phyloP scores from a whole-genome alignment of 768 basidiomycete genomes.

The Vararia minispora region DNA sequence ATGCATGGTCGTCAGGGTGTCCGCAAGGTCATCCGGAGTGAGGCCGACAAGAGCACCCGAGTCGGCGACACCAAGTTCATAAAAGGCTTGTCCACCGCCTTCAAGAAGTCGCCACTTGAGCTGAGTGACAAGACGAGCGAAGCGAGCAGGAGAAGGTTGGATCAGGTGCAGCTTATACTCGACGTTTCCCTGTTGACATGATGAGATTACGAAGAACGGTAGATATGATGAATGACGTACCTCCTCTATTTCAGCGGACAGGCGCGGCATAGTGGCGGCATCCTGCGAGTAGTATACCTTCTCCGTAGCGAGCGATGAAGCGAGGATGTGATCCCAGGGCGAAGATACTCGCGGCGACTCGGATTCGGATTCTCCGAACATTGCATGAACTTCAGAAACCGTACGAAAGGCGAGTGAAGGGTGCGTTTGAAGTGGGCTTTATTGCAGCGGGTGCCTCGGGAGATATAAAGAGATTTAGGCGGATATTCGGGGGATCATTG shows the following conservation, averaged over 20 bases:
- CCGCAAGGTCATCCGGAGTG: constrained; percentile 58
- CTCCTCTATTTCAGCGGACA: constrained; percentile 69
- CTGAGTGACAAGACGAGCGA: constrained; percentile 82
- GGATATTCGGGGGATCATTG: constrained; percentile 53
- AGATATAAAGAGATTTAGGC: constrained; percentile 11
- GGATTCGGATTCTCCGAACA: constrained; percentile 79
- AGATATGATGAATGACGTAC: constrained; percentile 19
- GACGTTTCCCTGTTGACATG: constrained; percentile 55
- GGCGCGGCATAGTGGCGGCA: constrained; percentile 37
- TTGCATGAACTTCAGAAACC: constrained; percentile 17
- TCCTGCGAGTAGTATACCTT: constrained; percentile 18
- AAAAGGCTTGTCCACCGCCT: constrained; percentile 44
- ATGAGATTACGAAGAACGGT: neutral
- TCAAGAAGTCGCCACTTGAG: constrained; percentile 81
- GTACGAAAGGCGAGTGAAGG: constrained; percentile 1
- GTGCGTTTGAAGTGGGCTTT: constrained; percentile 9
- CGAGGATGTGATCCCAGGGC: constrained; percentile 73
- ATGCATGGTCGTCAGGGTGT: constrained; percentile 77
- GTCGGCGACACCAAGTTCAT: constrained; percentile 63
- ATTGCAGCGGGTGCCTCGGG: constrained; percentile 8
- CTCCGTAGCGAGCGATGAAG: constrained; percentile 32
- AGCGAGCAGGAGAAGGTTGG: constrained; percentile 63
- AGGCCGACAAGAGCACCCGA: constrained; percentile 82
- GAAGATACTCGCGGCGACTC: constrained; percentile 72
- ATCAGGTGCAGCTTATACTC: constrained; percentile 93